Evolutionary conservation across 208 protist species (phyloP).

Genomic region (Vickermania ingenoplastis): DNA sequence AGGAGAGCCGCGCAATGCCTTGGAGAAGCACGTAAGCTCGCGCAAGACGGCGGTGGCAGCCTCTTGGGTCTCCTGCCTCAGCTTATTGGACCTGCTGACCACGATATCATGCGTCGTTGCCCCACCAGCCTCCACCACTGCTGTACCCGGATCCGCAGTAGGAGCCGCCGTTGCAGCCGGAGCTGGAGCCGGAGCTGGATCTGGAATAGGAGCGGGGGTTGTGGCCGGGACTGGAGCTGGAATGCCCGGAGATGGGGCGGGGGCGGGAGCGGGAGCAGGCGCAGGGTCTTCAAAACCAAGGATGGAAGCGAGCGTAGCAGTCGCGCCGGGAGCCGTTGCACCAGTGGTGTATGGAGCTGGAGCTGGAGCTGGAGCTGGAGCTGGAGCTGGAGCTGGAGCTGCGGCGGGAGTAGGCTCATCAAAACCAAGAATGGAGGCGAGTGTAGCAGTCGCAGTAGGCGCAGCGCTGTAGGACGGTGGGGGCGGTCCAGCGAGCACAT

Average conservation of each 20-base stretch:
- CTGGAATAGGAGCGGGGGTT: background rate
- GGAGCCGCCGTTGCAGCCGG: background rate
- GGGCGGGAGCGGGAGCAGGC: too few relatives aligned
- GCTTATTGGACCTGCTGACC: constrained; percentile 43
- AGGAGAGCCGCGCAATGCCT: background rate
- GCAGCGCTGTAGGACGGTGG: background rate
- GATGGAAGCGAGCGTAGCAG: too few relatives aligned
- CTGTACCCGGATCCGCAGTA: background rate
- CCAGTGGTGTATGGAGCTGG: too few relatives aligned
- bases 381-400: too few relatives aligned
- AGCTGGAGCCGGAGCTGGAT: background rate
- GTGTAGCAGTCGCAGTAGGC: too few relatives aligned
- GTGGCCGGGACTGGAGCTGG: background rate
- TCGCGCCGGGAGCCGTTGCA: too few relatives aligned
- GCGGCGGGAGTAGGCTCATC: too few relatives aligned
- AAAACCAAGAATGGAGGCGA: too few relatives aligned
- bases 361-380: too few relatives aligned
- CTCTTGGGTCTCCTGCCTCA: constrained; percentile 17
- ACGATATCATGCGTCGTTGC: constrained; percentile 35
- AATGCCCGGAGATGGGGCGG: too few relatives aligned
- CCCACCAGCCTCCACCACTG: constrained; percentile 6
- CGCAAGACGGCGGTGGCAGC: constrained; percentile 14
- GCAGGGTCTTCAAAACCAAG: background rate
- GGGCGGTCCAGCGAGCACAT: background rate
- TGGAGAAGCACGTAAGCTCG: background rate